Percentiles rank a stretch among this genome's conserved stretches.
Conservation (phyloP, 75 land plant species). For the Picea glauca region DNA sequence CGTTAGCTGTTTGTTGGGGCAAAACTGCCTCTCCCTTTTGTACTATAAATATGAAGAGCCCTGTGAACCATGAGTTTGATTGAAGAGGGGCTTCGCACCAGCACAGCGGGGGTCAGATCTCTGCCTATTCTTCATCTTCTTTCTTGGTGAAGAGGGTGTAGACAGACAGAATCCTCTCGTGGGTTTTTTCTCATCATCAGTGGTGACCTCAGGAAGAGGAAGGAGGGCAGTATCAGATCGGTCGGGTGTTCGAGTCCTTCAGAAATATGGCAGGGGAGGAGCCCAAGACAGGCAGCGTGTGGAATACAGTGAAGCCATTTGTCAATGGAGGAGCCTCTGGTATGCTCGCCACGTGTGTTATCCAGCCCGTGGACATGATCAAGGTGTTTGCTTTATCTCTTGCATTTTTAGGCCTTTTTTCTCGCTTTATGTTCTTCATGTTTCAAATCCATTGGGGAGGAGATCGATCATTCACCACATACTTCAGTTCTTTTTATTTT, state of each 20-base stretch:
- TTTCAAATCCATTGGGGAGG: not conserved
- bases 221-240: too few species aligned
- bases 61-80: too few species aligned
- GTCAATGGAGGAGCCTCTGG: slow-evolving; percentile 83
- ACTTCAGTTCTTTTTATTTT: not conserved
- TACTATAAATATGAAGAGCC: too few species aligned
- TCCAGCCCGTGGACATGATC: slow-evolving; percentile 92
- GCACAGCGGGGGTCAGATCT: too few species aligned
- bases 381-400: slow-evolving; percentile 38
- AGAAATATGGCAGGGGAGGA: slow-evolving; percentile 42
- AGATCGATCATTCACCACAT: not conserved
- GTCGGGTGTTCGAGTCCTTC: not conserved
- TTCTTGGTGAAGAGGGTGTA: too few species aligned
- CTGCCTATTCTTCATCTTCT: too few species aligned
- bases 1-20: too few species aligned
- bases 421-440: not conserved
- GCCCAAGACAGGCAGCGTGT: slow-evolving; percentile 36
- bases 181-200: too few species aligned
- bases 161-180: too few species aligned
- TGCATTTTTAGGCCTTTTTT: not conserved
- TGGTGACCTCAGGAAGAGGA: too few species aligned
- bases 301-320: slow-evolving; percentile 83
- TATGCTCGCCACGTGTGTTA: slow-evolving; percentile 93
- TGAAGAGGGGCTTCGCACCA: too few species aligned
- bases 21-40: too few species aligned